These are phyloP conservation scores for Chimonanthus salicifolius DNA, from an alignment of 164 flowering plant genomes.

Conservation along the genomic window DNA sequence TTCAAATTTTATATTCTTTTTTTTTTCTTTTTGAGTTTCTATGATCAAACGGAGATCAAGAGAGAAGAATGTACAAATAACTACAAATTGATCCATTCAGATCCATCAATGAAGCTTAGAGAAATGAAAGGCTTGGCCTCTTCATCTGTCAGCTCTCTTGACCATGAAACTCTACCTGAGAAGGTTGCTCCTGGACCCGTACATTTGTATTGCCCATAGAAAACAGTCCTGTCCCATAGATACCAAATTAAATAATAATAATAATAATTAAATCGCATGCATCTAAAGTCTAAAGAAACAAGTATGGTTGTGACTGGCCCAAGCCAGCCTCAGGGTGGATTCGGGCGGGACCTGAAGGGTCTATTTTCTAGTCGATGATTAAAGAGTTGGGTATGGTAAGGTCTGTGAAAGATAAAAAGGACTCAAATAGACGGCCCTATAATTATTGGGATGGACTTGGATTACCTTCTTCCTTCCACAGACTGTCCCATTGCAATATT, in stretches of 20 bases:
- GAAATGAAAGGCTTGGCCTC: conserved; percentile 93
- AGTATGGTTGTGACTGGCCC: not conserved
- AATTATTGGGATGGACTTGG: no score
- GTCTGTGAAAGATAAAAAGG: no score
- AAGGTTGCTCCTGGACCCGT: conserved; percentile 81
- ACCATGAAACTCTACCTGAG: conserved; percentile 94
- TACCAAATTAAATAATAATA: not conserved
- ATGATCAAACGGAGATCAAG: not conserved
- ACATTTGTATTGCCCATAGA: conserved; percentile 97
- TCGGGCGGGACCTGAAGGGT: not conserved
- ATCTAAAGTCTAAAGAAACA: not conserved
- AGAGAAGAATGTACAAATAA: not conserved
- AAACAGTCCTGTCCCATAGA: conserved; percentile 65
- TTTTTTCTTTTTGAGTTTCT: no score
- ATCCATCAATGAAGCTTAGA: conserved; percentile 79
- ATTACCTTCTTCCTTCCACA: no score
- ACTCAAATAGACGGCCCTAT: no score
- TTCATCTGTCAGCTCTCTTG: conserved; percentile 81
- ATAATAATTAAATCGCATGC: not conserved
- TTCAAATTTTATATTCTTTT: no score
- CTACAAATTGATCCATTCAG: conserved; percentile 78
- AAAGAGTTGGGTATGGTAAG: no score
- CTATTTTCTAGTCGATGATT: not conserved
- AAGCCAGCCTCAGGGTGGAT: not conserved
- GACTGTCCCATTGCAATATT: no score